Evolutionary conservation across 495 filamentous ascomycete genomes (phyloP), one percentile per base, ranked within the genome.

Genomic region (Cairneyella variabilis): DNA sequence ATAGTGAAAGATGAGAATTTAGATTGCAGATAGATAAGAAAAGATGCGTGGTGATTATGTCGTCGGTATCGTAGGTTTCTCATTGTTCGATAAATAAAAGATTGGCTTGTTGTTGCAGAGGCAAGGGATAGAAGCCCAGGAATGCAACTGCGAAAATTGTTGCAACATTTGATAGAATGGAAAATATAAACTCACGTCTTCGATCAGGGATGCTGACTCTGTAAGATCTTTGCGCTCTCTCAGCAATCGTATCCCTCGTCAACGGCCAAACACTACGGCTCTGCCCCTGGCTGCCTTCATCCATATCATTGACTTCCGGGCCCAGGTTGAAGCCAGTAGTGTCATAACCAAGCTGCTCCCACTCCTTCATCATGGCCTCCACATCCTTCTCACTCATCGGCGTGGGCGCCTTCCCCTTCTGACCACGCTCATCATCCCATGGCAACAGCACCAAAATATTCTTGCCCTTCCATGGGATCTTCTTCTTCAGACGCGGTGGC

Each of bases 321-420:
- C 76, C 73, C 56, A 91, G 63, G 42, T 80, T 84, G 66, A 93
- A 95, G 0, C 89, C 89, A 4, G 75, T 70, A 36, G 77, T 78
- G 65, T 88, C 77, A 62, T 91, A 96, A 9, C 91, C 93, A 53
- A 84, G 67, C 40, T 85, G 69, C 62, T 87, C 78, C 84, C 88
- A 95, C 25, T 76, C 70, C 43, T 79, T 75, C 53, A 95, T 60
- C 61, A 83, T 83, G n/a, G 76, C 68, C 16, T 81, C 65, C 3
- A 90, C 82, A 43, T 90, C 84, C 20, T 70, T 65, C 14, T 73
- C 63, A 25, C 66, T 83, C 54, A 97, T 68, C 14, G 88, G 80
- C 53, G 74, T 58, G 27, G 82, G 70, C 32, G 72, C 69, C 62
- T 78, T 67, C 69, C 84, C 73, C 64, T 78, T 48, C 70, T 82